A percentile compares a stretch with the other conserved stretches of the same genome.
Evolutionary conservation across 2,329 filamentous ascomycete genomes (phyloP).

Genomic region (Verticillium longisporum): DNA sequence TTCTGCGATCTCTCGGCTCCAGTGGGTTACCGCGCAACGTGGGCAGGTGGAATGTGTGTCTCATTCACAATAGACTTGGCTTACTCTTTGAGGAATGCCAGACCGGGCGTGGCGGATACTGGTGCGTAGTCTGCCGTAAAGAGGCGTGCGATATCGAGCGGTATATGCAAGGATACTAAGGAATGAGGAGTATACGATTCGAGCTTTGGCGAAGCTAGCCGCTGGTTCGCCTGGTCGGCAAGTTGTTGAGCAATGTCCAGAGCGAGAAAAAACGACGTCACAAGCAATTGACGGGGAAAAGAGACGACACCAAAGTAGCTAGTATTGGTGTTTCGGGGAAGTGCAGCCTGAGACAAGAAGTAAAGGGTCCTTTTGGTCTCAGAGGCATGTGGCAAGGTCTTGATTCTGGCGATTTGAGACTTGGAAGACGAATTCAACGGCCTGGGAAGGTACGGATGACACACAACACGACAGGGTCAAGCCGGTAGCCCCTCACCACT

Average conservation of each 20-base stretch:
- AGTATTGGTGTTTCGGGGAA: background rate
- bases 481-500: background rate
- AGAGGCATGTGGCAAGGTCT: background rate
- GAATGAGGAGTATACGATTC: background rate
- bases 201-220: background rate
- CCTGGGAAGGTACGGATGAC: background rate
- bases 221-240: background rate
- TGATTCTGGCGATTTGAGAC: background rate
- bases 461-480: background rate
- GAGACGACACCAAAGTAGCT: background rate
- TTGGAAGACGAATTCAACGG: background rate
- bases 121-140: background rate
- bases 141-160: background rate
- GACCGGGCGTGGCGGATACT: background rate
- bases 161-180: background rate
- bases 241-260: background rate
- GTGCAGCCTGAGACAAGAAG: background rate
- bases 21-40: slow-evolving; percentile 10
- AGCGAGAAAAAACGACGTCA: background rate
- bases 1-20: slow-evolving; percentile 9
- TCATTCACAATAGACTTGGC: slow-evolving; percentile 9
- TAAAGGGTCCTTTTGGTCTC: background rate
- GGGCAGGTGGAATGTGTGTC: slow-evolving; percentile 6
- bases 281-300: background rate
- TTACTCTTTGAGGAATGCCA: slow-evolving; percentile 10